Evolutionary conservation across 2,329 filamentous ascomycete species (phyloP).

Genomic region (Pestalotiopsis sp.): DNA sequence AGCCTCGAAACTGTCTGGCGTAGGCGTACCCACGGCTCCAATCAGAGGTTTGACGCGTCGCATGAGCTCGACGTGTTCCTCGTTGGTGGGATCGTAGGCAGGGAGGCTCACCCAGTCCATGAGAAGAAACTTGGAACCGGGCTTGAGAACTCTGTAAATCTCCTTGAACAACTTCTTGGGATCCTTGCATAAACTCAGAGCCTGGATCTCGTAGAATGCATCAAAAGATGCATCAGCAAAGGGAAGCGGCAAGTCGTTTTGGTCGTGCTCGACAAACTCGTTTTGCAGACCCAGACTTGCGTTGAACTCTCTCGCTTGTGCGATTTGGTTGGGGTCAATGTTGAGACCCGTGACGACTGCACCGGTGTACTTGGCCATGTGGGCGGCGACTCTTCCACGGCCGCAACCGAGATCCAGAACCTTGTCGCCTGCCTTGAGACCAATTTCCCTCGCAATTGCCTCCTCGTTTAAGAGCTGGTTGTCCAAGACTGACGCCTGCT

Average conservation of each 20-base stretch:
- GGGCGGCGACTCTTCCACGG: conserved; percentile 54
- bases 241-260: conserved; percentile 54
- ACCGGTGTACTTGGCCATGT: conserved; percentile 52
- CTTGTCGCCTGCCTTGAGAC: conserved; percentile 44
- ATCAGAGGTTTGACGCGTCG: conserved; percentile 57
- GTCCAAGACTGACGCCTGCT: conserved; percentile 48
- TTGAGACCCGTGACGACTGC: conserved; percentile 53
- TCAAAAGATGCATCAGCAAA: conserved; percentile 52
- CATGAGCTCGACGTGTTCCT: conserved; percentile 53
- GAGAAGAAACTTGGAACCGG: conserved; percentile 51
- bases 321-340: conserved; percentile 54
- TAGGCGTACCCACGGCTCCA: conserved; percentile 57
- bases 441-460: conserved; percentile 49
- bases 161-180: conserved; percentile 48
- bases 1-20: conserved; percentile 46
- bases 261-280: conserved; percentile 52
- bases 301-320: conserved; percentile 34
- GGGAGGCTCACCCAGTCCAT: conserved; percentile 57
- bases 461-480: conserved; percentile 58
- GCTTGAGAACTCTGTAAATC: conserved; percentile 51
- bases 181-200: conserved; percentile 54
- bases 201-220: conserved; percentile 61
- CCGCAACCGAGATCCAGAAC: conserved; percentile 57
- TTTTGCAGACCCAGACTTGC: conserved; percentile 36
- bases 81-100: conserved; percentile 47